Base-by-base conservation (phyloP, 306 rosid species). In the Fagus crenata region DNA sequence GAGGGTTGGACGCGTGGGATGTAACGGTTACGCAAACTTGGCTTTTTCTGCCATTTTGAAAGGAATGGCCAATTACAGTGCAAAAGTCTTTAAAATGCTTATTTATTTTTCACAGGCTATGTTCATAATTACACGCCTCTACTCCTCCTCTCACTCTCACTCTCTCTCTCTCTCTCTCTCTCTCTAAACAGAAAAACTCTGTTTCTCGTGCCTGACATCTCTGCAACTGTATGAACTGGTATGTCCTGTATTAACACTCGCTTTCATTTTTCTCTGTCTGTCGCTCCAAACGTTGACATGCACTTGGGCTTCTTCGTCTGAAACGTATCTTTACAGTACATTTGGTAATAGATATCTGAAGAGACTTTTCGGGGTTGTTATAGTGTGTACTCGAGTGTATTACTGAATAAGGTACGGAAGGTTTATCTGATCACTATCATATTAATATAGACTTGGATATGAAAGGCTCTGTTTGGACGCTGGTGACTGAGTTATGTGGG, bases 1-100 rank as follows among this genome's bases (percentile, higher is more conserved):
- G 81, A 73, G 61, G 81, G 64, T 77, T 86, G 85, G 93, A 88
- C 92, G 87, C 95, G 95, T 90, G 97, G 82, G 70, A 87, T 72
- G 85, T 76, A 89, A 88, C 92, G 90, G 91, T 90, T 90, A 87
- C 65, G 60, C 88, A 77, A 77, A 77, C 78, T 86, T 87, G 87
- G 88, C 86, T 84, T 82, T 86, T 86, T 73, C 82, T 83, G 86
- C 53, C 61, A 71, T 43, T 28, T 73, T 46, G 78, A 79, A 81
- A 78, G 18, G 73, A 70, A 65, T 69, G 82, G 79, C 32, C 61
- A 68, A 79, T 49, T 51, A 61, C 80, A 58, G 79, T 56, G 56
- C 76, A 69, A 82, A 78, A 69, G 53, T 80, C 75, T 43, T 22
- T 22, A 22, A 22, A 81, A 78, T 67, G 67, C 59, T 46, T 71